Evolutionary conservation across 495 filamentous ascomycete species (phyloP), one percentile per base, ranked within the genome.

Genomic region (Penicillium salamii): DNA sequence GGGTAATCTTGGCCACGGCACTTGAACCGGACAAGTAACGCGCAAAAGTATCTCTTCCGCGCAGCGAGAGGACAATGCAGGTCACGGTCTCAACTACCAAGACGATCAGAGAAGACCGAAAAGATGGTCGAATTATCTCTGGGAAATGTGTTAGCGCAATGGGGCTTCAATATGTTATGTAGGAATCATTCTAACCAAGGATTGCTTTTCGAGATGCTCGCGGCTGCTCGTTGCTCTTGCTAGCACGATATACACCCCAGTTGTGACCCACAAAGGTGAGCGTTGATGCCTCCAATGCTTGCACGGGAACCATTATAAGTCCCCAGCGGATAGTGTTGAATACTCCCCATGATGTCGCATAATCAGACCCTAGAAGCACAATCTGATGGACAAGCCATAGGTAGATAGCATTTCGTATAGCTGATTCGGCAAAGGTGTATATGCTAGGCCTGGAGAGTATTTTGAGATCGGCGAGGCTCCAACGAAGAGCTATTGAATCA

Each of bases 261-360:
- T 63, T 63, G 59, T 90, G 87, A 0, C 85, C 84, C 21, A 89
- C 70, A 57, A 88, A 88, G 1, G 84, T 70, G 3, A 84, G 69
- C 1, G 81, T 68, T 0, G 85, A 83, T 7, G 81, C 79, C 57
- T 90, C 85, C 7, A 89, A 61, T 0, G 85, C 71, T 46, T 81
- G 77, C 0, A 88, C 86, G 0, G 86, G 85, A 1, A 90, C 84
- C 87, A 88, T 90, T 23, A 89, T 71, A 3, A 90, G 66, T 1
- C 87, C 85, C 86, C 85, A 90, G n/a, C 86, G 77, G 50, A 90
- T 88, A 0, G 85, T 88, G 50, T 78, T 87, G 69, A 90, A 89
- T 31, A 89, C 70, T 12, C 84, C 80, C 86, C 85, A 90, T 2
- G 86, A 85, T 2, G 86, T 89, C 1, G 83, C 82, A 64, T 89